These are phyloP conservation scores for Colletotrichum tanaceti DNA, from an alignment of 2,329 filamentous ascomycete genomes.

Conservation along the genomic window DNA sequence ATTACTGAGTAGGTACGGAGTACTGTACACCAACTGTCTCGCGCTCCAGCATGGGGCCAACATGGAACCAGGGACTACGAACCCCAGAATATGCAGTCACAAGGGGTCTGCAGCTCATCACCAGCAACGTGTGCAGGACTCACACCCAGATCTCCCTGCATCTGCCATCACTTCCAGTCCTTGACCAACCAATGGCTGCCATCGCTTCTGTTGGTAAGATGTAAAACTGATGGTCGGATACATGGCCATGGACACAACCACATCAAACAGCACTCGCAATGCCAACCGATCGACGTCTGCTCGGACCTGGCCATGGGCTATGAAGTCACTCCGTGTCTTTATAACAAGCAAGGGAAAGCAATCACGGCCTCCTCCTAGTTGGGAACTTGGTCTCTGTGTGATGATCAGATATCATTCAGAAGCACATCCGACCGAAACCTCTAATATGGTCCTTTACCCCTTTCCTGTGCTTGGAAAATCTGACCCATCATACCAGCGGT, in stretches of 20 bases:
- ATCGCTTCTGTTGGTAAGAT: background rate
- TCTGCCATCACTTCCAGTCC: background rate
- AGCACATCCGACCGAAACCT: background rate
- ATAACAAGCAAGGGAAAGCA: background rate
- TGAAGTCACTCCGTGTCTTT: background rate
- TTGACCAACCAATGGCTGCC: background rate
- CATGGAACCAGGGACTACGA: conserved; percentile 9
- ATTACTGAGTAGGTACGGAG: no score
- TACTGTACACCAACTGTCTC: background rate
- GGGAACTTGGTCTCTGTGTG: conserved; percentile 9
- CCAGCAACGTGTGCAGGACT: conserved; percentile 14
- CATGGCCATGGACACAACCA: conserved; percentile 2
- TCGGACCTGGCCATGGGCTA: background rate
- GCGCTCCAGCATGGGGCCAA: background rate
- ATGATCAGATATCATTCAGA: conserved; percentile 5
- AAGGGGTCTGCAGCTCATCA: conserved; percentile 34
- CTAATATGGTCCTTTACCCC: conserved; percentile 12
- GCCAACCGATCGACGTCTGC: no score
- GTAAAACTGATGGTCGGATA: conserved; percentile 2
- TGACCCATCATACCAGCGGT: background rate
- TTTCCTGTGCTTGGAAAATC: conserved; percentile 14
- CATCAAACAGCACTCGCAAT: conserved; percentile 14
- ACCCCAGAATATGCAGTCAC: conserved; percentile 28
- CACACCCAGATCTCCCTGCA: background rate
- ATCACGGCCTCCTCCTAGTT: background rate